These are phyloP conservation scores for Talaromyces amestolkiae DNA, from an alignment of 2,329 filamentous ascomycete genomes.

Conservation along the genomic window DNA sequence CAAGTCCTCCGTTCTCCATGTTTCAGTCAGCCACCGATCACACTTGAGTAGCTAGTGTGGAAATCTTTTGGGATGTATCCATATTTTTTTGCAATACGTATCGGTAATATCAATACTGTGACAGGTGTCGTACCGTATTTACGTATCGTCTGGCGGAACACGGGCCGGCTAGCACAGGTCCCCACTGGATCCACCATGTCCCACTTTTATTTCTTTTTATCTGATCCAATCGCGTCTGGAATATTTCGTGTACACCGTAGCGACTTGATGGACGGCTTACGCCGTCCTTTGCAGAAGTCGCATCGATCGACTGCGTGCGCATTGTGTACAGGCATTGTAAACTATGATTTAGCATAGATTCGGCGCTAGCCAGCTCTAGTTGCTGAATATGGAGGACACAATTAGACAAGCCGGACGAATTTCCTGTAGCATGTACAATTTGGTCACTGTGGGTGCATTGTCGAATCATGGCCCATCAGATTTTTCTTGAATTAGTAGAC, in stretches of 20 bases:
- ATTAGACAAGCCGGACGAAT: neutral
- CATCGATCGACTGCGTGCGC: constrained; percentile 1
- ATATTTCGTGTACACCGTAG: neutral
- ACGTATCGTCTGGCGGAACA: neutral
- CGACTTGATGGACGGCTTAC: neutral
- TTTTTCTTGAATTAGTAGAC: neutral
- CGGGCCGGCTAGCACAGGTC: neutral
- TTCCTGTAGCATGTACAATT: neutral
- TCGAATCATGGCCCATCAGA: neutral
- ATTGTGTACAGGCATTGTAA: neutral
- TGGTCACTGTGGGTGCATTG: neutral
- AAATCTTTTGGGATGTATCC: neutral
- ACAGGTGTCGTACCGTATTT: constrained; percentile 2
- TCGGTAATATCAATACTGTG: neutral
- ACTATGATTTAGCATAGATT: neutral
- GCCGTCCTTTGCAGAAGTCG: neutral
- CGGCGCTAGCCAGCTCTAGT: neutral
- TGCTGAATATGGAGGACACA: neutral
- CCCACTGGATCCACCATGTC: neutral
- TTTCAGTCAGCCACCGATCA: constrained; percentile 12
- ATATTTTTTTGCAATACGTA: neutral
- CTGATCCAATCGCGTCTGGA: neutral
- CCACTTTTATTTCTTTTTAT: neutral
- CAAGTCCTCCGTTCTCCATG: neutral
- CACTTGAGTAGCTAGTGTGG: neutral